Conservation (phyloP, 2,329 filamentous ascomycete genomes). For the Penicillium paneum region DNA sequence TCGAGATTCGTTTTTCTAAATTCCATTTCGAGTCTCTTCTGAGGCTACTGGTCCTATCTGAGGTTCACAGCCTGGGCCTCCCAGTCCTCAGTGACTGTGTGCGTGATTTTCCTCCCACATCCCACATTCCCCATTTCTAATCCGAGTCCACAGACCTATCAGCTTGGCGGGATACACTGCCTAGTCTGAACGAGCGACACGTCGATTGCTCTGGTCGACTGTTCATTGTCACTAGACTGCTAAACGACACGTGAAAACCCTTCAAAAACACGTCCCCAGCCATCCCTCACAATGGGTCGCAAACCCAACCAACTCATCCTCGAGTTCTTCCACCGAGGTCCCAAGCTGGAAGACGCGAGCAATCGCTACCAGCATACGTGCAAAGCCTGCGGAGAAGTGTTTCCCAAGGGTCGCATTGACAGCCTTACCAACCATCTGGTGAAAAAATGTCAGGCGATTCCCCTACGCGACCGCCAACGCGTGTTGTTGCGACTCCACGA, state of each 20-base stretch:
- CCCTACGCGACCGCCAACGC: slow-evolving; percentile 69
- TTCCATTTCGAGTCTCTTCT: slow-evolving; percentile 2
- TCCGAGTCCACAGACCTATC: slow-evolving; percentile 2
- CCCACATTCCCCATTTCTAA: background rate
- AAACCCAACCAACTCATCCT: slow-evolving; percentile 80
- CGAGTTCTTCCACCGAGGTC: slow-evolving; percentile 82
- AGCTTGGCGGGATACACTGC: background rate
- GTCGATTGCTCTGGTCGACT: background rate
- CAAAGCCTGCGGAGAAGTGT: slow-evolving; percentile 82
- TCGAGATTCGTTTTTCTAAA: background rate
- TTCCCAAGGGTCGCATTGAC: slow-evolving; percentile 85
- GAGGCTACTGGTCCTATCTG: background rate
- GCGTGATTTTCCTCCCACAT: slow-evolving; percentile 1
- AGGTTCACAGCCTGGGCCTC: slow-evolving; percentile 1
- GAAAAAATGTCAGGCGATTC: slow-evolving; percentile 80
- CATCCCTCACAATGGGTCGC: slow-evolving; percentile 63
- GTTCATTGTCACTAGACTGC: background rate
- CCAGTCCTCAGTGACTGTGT: slow-evolving; percentile 6
- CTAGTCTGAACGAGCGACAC: background rate
- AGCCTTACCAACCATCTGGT: slow-evolving; percentile 76
- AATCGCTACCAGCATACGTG: slow-evolving; percentile 91
- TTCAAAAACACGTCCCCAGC: background rate
- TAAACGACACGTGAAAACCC: slow-evolving; percentile 3
- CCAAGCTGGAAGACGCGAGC: slow-evolving; percentile 82
- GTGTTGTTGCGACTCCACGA: slow-evolving; percentile 71